Percentiles rank a stretch among this genome's conserved stretches.
These are phyloP conservation scores for Pyrenophora seminiperda DNA, from an alignment of 2,329 filamentous ascomycete genomes.

Conservation along the genomic window DNA sequence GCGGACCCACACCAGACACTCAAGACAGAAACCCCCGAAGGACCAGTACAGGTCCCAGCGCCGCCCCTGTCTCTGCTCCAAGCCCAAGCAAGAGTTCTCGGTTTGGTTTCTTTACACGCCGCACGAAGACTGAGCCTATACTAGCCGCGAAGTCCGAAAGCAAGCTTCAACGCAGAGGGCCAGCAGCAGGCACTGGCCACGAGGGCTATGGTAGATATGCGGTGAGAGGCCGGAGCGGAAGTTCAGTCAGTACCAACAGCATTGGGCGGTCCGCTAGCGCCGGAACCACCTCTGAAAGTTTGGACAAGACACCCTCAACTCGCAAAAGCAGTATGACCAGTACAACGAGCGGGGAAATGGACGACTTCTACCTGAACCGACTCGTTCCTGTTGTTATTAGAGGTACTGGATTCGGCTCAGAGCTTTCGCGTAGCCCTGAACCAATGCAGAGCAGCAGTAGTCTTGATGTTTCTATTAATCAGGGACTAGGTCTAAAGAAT, in stretches of 20 bases:
- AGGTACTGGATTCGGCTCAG: conserved; percentile 50
- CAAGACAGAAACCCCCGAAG: conserved; percentile 41
- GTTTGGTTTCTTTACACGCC: conserved; percentile 79
- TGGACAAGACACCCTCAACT: conserved; percentile 43
- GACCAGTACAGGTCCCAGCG: conserved; percentile 39
- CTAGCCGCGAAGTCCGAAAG: conserved; percentile 63
- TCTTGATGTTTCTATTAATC: conserved; percentile 33
- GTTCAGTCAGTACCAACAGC: conserved; percentile 57
- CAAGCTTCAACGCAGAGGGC: conserved; percentile 67
- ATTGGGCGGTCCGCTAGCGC: conserved; percentile 55
- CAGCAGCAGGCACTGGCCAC: conserved; percentile 89
- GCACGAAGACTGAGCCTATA: conserved; percentile 67
- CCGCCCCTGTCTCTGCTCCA: conserved; percentile 54
- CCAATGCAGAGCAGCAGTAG: conserved; percentile 45
- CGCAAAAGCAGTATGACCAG: conserved; percentile 53
- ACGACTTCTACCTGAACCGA: conserved; percentile 54
- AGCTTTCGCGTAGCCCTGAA: conserved; percentile 44
- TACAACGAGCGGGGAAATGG: conserved; percentile 51
- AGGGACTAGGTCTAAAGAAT: conserved; percentile 25
- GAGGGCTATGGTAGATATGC: conserved; percentile 79
- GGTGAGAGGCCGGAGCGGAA: conserved; percentile 68
- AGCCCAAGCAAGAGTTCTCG: conserved; percentile 65
- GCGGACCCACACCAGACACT: conserved; percentile 49
- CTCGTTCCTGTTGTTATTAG: conserved; percentile 53
- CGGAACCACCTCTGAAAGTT: conserved; percentile 46